Evolutionary conservation across 2,329 filamentous ascomycete genomes (phyloP).

Genomic region (Fusarium verrucosum): DNA sequence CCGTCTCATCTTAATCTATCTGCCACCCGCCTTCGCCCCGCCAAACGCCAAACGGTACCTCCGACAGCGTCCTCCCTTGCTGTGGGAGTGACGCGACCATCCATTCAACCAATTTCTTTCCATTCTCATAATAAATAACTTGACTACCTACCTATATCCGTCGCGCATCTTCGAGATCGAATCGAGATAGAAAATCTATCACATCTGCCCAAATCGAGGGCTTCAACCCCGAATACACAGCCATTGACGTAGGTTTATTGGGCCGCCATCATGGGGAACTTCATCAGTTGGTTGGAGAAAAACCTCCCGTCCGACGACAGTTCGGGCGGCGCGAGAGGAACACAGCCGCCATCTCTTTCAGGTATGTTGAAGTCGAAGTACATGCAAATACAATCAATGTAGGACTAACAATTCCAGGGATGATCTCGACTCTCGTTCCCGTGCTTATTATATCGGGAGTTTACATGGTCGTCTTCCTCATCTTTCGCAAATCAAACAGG

Average conservation of each 20-base stretch:
- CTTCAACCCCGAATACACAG: not conserved
- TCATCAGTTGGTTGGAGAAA: slow-evolving; percentile 52
- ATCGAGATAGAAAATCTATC: not conserved
- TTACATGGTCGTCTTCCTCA: slow-evolving; percentile 62
- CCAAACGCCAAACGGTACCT: slow-evolving; percentile 16
- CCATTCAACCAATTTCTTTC: slow-evolving; percentile 18
- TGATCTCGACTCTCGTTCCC: slow-evolving; percentile 63
- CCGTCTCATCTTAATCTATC: slow-evolving; percentile 35
- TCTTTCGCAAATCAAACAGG: slow-evolving; percentile 57
- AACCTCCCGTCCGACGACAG: slow-evolving; percentile 42
- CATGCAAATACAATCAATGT: not conserved
- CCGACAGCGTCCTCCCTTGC: slow-evolving; percentile 1
- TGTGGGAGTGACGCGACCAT: slow-evolving; percentile 1
- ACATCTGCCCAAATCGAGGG: slow-evolving; percentile 10
- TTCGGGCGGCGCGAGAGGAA: slow-evolving; percentile 40
- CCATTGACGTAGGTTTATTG: slow-evolving; percentile 11
- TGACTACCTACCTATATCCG: not conserved
- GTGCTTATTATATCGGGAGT: slow-evolving; percentile 58
- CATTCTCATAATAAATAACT: slow-evolving; percentile 14
- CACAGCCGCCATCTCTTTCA: slow-evolving; percentile 49
- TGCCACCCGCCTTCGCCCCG: slow-evolving; percentile 28
- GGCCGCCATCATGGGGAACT: slow-evolving; percentile 49
- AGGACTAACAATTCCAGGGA: slow-evolving; percentile 43
- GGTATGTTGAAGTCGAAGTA: slow-evolving; percentile 35
- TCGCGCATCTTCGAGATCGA: slow-evolving; percentile 7